Conservation (phyloP, 345 rosid genomes). For the Boechera retrofracta region DNA sequence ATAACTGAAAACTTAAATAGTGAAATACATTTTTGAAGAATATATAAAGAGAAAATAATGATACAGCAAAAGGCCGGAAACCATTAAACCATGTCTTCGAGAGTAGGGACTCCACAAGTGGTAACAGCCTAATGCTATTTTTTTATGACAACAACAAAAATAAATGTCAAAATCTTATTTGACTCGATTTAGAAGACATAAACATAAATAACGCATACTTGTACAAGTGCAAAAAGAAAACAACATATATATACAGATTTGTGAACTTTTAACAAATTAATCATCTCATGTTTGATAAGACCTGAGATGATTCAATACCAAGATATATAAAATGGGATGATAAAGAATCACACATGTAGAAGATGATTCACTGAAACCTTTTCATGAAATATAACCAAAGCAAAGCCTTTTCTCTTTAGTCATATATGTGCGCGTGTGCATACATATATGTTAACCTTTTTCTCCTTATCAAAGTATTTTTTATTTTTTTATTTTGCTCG, state of each 20-base stretch:
- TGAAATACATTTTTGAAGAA: background rate
- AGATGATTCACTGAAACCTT: background rate
- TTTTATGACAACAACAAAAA: background rate
- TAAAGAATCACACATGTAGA: too few relatives aligned
- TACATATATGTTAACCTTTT: background rate
- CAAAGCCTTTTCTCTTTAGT: background rate
- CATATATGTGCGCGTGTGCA: background rate
- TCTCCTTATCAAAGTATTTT: background rate
- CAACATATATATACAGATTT: background rate
- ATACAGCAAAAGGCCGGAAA: conserved; percentile 39
- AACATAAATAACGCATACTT: background rate
- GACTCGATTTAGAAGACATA: background rate
- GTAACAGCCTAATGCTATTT: conserved; percentile 2
- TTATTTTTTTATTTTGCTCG: too few relatives aligned
- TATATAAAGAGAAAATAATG: conserved; percentile 1
- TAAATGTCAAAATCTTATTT: background rate
- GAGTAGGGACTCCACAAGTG: conserved; percentile 41
- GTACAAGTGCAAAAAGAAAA: too few relatives aligned
- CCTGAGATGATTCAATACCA: background rate
- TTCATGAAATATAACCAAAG: background rate
- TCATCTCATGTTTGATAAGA: background rate
- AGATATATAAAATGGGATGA: too few relatives aligned
- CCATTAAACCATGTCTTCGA: conserved; percentile 41
- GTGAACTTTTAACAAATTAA: background rate
- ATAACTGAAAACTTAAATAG: conserved; percentile 33